A percentile compares a stretch with the other conserved stretches of the same genome.
These are phyloP conservation scores for Akanthomyces muscarius DNA, from an alignment of 2,329 filamentous ascomycete species.

Conservation along the genomic window DNA sequence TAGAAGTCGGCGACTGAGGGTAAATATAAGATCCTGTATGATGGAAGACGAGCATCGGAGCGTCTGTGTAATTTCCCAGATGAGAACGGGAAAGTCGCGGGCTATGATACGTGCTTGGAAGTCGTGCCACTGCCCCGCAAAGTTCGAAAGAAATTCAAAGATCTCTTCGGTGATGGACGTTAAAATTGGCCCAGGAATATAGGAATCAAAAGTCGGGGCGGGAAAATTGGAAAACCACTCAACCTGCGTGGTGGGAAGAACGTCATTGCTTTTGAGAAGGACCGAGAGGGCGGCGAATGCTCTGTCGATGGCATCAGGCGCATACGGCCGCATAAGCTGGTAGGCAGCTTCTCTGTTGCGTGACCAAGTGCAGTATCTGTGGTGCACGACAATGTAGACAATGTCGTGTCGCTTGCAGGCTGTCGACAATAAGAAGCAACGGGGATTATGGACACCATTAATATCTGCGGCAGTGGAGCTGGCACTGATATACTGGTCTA, in stretches of 20 bases:
- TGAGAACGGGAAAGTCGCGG: constrained; percentile 28
- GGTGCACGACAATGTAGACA: constrained; percentile 63
- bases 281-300: constrained; percentile 33
- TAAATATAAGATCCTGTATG: constrained; percentile 29
- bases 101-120: constrained; percentile 17
- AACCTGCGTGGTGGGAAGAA: constrained; percentile 26
- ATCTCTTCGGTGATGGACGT: constrained; percentile 15
- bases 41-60: constrained; percentile 27
- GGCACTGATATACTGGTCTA: neutral
- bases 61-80: constrained; percentile 23
- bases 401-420: constrained; percentile 55
- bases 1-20: constrained; percentile 27
- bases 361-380: constrained; percentile 59
- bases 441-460: constrained; percentile 25
- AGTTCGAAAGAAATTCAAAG: constrained; percentile 23
- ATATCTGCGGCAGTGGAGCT: neutral
- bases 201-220: constrained; percentile 23
- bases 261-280: constrained; percentile 37
- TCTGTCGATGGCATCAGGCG: constrained; percentile 24
- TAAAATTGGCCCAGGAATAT: constrained; percentile 18
- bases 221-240: constrained; percentile 39
- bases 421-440: constrained; percentile 51
- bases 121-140: constrained; percentile 24
- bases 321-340: constrained; percentile 22
- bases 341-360: constrained; percentile 31